Evolutionary conservation across 768 basidiomycete species (phyloP), one percentile per base, ranked within the genome.

Genomic region (Galerina marginata): DNA sequence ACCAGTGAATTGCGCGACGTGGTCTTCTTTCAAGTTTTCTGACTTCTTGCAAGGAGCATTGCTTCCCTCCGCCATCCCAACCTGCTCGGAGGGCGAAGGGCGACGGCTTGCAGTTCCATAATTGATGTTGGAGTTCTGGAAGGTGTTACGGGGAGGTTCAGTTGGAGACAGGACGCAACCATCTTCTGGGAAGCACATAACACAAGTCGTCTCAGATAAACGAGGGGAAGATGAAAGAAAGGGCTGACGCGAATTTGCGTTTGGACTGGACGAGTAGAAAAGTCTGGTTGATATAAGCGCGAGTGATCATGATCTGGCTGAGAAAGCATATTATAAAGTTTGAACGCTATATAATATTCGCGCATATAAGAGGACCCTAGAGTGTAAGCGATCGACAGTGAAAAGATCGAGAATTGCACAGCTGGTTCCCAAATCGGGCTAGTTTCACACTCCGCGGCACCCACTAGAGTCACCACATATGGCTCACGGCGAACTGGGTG

Each of bases 231-330:
- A 44, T 54, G 43, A 53, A 59, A 40, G 29, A 38, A 39, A 37
- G 36, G 67, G 67, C 67, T 69, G 67, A 69, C 67, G 59, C 42
- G 52, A 46, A 44, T 58, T 60, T 61, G 48, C 52, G 44, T 59
- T 48, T 44, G 48, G 51, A 10, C 55, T 51, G 64, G 54, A 25
- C 49, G 47, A 38, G 51, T 50, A 59, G 49, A 59, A 37, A 54
- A 40, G 25, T 40, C 36, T 45, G 51, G 10, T 38, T 12, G n/a
- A 37, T 50, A 33, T 33, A 33, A 33, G 29, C 29, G 7, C 29
- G 29, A 33, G 29, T 33, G 29, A 33, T 33, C 29, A 33, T 33
- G 29, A 33, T 33, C 29, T 7, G 16, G 15, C 23, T 47, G 23
- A 51, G 20, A 12, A 48, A 16, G 43, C 16, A 23, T 37, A 54